phyloP scores from a whole-genome alignment of 169 alveolate genomes.

The Babesia divergens region DNA sequence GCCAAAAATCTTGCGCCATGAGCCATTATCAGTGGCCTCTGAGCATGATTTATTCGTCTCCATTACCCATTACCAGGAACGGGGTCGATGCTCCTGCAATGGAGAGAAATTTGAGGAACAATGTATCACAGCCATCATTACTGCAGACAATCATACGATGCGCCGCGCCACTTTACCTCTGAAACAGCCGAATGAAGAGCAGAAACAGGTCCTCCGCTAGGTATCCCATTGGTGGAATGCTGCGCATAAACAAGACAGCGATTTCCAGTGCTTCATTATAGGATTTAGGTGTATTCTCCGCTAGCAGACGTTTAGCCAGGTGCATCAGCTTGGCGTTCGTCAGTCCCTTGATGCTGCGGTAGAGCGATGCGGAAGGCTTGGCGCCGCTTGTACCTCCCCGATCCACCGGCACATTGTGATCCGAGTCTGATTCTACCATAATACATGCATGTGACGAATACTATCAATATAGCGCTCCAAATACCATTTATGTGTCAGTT shows the following conservation, averaged over 20 bases:
- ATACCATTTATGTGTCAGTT: background rate
- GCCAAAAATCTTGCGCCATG: slow-evolving; percentile 47
- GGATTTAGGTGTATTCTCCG: slow-evolving; percentile 37
- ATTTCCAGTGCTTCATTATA: slow-evolving; percentile 51
- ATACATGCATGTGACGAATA: background rate
- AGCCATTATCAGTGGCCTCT: slow-evolving; percentile 48
- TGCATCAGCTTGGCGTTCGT: slow-evolving; percentile 39
- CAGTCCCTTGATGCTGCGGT: slow-evolving; percentile 20
- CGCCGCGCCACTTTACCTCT: slow-evolving; percentile 5
- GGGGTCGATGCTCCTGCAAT: slow-evolving; percentile 55
- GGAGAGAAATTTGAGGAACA: slow-evolving; percentile 35
- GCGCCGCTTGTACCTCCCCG: background rate
- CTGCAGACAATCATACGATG: background rate
- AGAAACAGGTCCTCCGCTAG: slow-evolving; percentile 51
- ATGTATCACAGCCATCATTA: background rate
- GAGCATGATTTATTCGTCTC: background rate
- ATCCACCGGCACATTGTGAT: background rate
- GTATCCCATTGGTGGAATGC: slow-evolving; percentile 54
- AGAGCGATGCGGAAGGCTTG: slow-evolving; percentile 11
- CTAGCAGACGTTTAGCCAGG: slow-evolving; percentile 36
- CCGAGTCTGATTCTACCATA: background rate
- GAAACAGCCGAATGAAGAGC: slow-evolving; percentile 33
- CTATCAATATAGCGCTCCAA: background rate
- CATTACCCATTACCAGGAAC: slow-evolving; percentile 20
- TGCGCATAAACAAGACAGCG: slow-evolving; percentile 17